Percentiles rank a stretch among this genome's conserved stretches.
phyloP scores from a whole-genome alignment of 331 rosid species.

The Malus hybrid region DNA sequence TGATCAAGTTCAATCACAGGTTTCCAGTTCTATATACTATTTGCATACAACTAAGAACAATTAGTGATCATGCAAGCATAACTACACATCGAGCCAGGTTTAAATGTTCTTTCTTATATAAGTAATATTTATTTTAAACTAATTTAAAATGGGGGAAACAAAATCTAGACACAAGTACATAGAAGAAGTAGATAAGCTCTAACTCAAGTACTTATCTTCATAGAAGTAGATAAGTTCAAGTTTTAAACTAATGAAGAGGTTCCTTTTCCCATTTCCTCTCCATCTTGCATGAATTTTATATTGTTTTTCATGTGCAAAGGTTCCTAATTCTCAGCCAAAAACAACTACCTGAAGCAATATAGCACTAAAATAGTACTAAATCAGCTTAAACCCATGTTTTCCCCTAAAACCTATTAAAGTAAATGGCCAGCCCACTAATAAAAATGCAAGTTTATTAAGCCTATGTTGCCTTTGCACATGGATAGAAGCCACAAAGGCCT shows the following conservation, averaged over 20 bases:
- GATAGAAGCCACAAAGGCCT: conserved; percentile 1
- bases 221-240: not conserved
- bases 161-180: no score
- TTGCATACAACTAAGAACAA: not conserved
- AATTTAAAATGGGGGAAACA: no score
- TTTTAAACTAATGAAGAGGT: not conserved
- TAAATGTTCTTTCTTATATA: no score
- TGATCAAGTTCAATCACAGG: conserved; percentile 13
- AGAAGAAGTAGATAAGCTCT: no score
- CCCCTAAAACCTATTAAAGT: not conserved
- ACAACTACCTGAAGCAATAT: not conserved
- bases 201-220: no score
- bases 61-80: no score
- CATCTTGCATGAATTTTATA: not conserved
- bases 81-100: no score
- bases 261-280: not conserved
- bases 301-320: conserved; percentile 3
- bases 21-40: conserved; percentile 2
- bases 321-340: not conserved
- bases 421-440: not conserved
- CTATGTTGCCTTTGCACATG: conserved; percentile 26
- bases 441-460: not conserved
- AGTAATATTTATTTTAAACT: no score
- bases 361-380: not conserved
- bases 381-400: not conserved